Evolutionary conservation across 768 basidiomycete species (phyloP), one percentile per base, ranked within the genome.

Genomic region (Boletus rex-veris): DNA sequence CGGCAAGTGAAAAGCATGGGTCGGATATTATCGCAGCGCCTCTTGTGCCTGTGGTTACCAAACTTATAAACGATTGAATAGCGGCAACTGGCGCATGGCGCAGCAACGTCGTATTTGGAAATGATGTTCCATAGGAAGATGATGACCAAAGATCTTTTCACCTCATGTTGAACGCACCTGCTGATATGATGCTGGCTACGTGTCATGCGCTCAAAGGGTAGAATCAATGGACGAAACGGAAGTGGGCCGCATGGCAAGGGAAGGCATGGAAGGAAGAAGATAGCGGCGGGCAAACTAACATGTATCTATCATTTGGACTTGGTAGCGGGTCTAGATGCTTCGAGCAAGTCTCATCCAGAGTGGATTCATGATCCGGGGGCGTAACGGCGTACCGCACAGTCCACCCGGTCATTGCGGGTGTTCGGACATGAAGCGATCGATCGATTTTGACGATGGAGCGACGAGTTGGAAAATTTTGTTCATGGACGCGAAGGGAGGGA

Each of bases 141-240:
- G 62, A 62, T 64, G 60, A 69, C 62, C 62, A 70, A 58, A 66
- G 64, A 64, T 58, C 45, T 55, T 35, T 64, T 57, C 54, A 67
- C 69, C 69, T 70, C 69, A 61, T 70, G 69, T 58, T 55, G 33
- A n/a, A 58, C 59, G 57, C 70, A 70, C 68, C 53, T 66, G 58
- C 45, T 64, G 66, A 68, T 68, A 59, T 58, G 65, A 59, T 55
- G 54, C 51, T 51, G 43, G 50, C 60, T 55, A 59, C 53, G 64
- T 60, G 68, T 60, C 70, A 61, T 59, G 59, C 58, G 58, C 62
- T 58, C 53, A 59, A 58, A 47, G 58, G 67, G 63, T 46, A 59
- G 48, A 45, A 26, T 40, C 43, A 57, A 64, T 58, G 47, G 58
- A 62, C 48, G 54, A 62, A 63, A 61, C 45, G 58, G 65, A 68